These are phyloP conservation scores for Panus rudis DNA, from an alignment of 768 basidiomycete species.

Conservation along the genomic window DNA sequence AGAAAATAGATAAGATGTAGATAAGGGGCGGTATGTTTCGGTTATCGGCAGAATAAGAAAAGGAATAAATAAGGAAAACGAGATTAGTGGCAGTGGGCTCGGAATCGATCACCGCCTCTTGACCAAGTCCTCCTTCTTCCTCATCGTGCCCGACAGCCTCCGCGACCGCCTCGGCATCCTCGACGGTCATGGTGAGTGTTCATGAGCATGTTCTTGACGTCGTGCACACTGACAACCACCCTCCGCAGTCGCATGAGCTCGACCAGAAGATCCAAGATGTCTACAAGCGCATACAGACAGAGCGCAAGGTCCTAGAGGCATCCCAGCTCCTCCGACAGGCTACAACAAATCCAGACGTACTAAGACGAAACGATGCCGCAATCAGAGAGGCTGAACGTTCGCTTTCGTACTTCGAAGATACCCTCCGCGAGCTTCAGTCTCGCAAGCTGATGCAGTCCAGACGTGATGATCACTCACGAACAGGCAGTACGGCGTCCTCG, in stretches of 20 bases:
- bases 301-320: conserved; percentile 88
- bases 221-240: conserved; percentile 6
- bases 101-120: too few species aligned
- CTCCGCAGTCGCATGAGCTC: conserved; percentile 44
- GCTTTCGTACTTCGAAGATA: conserved; percentile 82
- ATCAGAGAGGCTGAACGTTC: conserved; percentile 82
- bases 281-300: conserved; percentile 83
- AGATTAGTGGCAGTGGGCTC: too few species aligned
- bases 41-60: too few species aligned
- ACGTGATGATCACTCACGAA: conserved; percentile 48
- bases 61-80: too few species aligned
- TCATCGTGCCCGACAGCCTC: conserved; percentile 7
- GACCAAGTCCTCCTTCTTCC: conserved; percentile 5
- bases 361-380: conserved; percentile 74
- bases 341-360: conserved; percentile 81
- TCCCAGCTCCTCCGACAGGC: conserved; percentile 72
- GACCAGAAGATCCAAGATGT: conserved; percentile 94
- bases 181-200: conserved; percentile 16
- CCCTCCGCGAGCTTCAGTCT: conserved; percentile 73
- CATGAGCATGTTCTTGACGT: neutral
- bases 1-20: conserved; percentile 4
- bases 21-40: too few species aligned
- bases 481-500: conserved; percentile 28
- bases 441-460: conserved; percentile 61
- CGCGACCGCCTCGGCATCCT: conserved; percentile 1